phyloP scores from a whole-genome alignment of 2,329 filamentous ascomycete species.

The Lasiodiplodia citricola region DNA sequence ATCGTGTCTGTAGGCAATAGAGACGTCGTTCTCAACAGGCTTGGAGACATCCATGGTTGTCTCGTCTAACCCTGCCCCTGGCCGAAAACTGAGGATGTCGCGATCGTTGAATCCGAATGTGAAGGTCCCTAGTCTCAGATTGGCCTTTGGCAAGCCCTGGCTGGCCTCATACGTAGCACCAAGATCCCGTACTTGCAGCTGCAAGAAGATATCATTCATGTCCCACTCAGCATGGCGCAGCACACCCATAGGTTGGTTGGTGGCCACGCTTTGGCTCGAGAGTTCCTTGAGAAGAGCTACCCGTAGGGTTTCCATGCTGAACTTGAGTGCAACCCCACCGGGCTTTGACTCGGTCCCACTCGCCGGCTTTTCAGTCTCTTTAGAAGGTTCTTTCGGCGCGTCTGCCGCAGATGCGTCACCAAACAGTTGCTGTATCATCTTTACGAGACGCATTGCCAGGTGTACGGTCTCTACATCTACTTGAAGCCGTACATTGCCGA shows the following conservation, averaged over 20 bases:
- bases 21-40: conserved; percentile 38
- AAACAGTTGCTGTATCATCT: conserved; percentile 11
- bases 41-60: conserved; percentile 46
- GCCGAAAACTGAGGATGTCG: conserved; percentile 59
- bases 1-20: conserved; percentile 34
- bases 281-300: conserved; percentile 30
- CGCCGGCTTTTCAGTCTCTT: background rate
- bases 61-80: conserved; percentile 50
- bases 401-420: background rate
- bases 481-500: conserved; percentile 42
- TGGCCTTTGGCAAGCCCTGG: background rate
- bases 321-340: conserved; percentile 29
- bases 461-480: conserved; percentile 43
- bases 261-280: background rate
- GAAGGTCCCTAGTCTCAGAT: conserved; percentile 42
- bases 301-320: conserved; percentile 37
- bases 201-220: conserved; percentile 4
- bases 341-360: conserved; percentile 7
- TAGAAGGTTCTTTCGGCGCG: conserved; percentile 15
- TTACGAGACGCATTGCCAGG: conserved; percentile 41
- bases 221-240: conserved; percentile 14
- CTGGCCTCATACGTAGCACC: background rate
- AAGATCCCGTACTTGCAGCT: background rate
- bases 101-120: conserved; percentile 55
- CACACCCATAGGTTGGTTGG: conserved; percentile 1